Conservation (phyloP, 202 grass and related monocot genomes). For the Zoysia matrella region DNA sequence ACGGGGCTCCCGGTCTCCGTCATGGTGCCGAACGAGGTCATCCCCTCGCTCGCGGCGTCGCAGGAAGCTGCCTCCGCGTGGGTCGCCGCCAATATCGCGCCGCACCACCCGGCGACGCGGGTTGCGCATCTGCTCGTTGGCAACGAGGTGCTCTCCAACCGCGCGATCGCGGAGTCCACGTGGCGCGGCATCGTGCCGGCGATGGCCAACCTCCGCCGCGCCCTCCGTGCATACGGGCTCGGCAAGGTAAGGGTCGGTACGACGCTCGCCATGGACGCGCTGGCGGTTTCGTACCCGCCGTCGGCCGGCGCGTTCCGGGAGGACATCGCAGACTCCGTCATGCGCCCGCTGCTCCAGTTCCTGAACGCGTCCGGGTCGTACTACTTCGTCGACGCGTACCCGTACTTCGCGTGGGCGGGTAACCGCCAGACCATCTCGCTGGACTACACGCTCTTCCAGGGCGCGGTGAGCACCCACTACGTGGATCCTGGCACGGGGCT, state of each 20-base stretch:
- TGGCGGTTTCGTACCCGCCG: conserved; percentile 61
- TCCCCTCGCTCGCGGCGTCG: conserved; percentile 49
- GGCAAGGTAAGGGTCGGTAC: conserved; percentile 62
- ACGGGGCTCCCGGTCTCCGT: conserved; percentile 53
- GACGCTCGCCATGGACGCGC: conserved; percentile 70
- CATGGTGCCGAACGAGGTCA: conserved; percentile 66
- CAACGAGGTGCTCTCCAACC: conserved; percentile 74
- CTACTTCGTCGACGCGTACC: conserved; percentile 75
- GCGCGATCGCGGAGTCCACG: conserved; percentile 35
- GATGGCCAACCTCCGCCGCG: conserved; percentile 63
- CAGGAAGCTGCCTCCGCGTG: conserved; percentile 37
- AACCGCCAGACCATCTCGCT: conserved; percentile 44
- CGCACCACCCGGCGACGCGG: conserved; percentile 38
- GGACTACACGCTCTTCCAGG: conserved; percentile 65
- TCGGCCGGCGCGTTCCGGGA: conserved; percentile 64
- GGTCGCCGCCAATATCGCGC: conserved; percentile 51
- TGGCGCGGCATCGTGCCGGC: conserved; percentile 63
- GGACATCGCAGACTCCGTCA: conserved; percentile 58
- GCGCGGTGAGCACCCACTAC: conserved; percentile 27
- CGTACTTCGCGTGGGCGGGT: conserved; percentile 65
- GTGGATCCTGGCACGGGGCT: conserved; percentile 57
- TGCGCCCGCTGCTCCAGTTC: conserved; percentile 61
- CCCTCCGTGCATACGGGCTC: conserved; percentile 27
- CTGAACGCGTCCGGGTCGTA: conserved; percentile 47
- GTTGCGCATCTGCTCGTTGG: conserved; percentile 62